Evolutionary conservation across 257 asterid species (phyloP).

Genomic region (Nicotiana obtusifolia): DNA sequence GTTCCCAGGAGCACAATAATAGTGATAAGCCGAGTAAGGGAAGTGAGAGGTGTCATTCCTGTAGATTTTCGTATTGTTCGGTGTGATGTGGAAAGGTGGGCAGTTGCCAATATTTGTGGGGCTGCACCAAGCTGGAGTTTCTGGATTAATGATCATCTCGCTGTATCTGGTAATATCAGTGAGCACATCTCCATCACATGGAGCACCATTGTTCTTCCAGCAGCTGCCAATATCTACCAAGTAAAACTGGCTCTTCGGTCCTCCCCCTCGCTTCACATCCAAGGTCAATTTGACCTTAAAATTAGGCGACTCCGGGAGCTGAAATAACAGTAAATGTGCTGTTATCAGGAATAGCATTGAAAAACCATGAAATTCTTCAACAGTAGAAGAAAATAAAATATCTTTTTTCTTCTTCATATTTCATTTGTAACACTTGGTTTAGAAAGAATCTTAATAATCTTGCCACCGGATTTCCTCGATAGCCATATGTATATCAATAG

Average conservation of each 20-base stretch:
- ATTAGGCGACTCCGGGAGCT: conserved; percentile 62
- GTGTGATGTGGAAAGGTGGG: conserved; percentile 63
- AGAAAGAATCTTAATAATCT: background rate
- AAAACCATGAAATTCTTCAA: background rate
- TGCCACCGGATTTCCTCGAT: background rate
- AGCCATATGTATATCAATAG: background rate
- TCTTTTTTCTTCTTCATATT: background rate
- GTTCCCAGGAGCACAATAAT: conserved; percentile 61
- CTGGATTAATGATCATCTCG: conserved; percentile 63
- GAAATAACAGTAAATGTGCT: background rate
- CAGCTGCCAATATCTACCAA: conserved; percentile 70
- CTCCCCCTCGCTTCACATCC: conserved; percentile 53
- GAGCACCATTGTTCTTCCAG: conserved; percentile 60
- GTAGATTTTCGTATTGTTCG: conserved; percentile 34
- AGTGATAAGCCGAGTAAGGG: conserved; percentile 64
- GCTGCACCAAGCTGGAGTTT: conserved; percentile 54
- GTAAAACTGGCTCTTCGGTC: conserved; percentile 67
- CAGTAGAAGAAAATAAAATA: background rate
- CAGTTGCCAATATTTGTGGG: conserved; percentile 39
- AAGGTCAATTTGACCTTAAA: conserved; percentile 47
- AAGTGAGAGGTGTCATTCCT: conserved; percentile 45
- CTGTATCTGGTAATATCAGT: conserved; percentile 59
- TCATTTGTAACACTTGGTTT: background rate
- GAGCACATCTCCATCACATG: conserved; percentile 55
- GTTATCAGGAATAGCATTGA: background rate